phyloP scores from a whole-genome alignment of 306 rosid genomes.

The Styphnolobium japonicum region DNA sequence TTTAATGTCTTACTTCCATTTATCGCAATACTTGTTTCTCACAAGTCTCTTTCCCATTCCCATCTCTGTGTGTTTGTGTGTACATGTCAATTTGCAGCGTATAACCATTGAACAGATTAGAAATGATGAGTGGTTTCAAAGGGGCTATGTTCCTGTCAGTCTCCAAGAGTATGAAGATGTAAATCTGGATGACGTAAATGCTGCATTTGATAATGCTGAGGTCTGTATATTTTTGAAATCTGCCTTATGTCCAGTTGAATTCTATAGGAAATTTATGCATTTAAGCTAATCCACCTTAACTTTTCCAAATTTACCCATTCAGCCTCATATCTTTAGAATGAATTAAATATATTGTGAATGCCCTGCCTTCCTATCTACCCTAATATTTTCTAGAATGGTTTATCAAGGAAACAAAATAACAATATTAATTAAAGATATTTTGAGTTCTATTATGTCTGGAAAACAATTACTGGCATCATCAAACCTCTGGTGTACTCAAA shows the following conservation, averaged over 20 bases:
- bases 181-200: slow-evolving; percentile 86
- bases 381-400: not conserved
- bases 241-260: not conserved
- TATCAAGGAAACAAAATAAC: slow-evolving; percentile 13
- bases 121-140: slow-evolving; percentile 80
- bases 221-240: slow-evolving; percentile 44
- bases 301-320: not conserved
- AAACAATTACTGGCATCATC: not conserved
- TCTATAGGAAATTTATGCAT: not conserved
- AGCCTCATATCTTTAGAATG: not conserved
- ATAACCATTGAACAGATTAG: slow-evolving; percentile 70
- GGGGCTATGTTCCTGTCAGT: slow-evolving; percentile 52
- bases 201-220: slow-evolving; percentile 76
- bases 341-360: not conserved
- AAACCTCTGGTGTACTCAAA: not conserved
- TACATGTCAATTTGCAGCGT: slow-evolving; percentile 49
- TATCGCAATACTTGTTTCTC: slow-evolving; percentile 23
- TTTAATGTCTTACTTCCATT: slow-evolving; percentile 1
- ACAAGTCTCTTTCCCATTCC: slow-evolving; percentile 13
- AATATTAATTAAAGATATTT: not conserved
- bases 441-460: not conserved
- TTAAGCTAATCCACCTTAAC: not conserved
- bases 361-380: not conserved
- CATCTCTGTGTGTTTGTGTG: not conserved
- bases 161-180: slow-evolving; percentile 82